These are phyloP conservation scores for Eimeria praecox DNA, from an alignment of 169 alveolate species.

Conservation along the genomic window DNA sequence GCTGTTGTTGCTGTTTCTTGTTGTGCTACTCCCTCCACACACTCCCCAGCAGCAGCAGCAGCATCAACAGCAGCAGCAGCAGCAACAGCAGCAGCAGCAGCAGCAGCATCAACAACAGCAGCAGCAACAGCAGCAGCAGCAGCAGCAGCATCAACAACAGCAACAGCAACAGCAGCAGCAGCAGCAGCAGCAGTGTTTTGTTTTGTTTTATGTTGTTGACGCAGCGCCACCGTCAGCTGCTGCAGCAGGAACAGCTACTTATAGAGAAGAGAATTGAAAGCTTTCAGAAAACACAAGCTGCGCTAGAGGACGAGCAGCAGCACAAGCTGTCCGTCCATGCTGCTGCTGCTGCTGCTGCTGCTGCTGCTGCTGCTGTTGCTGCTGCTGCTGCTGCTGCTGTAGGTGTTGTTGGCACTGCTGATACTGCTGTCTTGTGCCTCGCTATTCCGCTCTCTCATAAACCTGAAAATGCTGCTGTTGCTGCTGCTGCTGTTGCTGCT, in stretches of 20 bases:
- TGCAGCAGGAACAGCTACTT: conserved; percentile 32
- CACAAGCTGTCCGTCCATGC: background rate
- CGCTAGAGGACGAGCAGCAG: background rate
- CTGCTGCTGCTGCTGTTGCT: background rate
- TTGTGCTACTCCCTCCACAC: background rate
- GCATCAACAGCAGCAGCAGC: background rate
- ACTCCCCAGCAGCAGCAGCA: conserved; percentile 5
- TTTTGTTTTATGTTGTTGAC: background rate
- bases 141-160: background rate
- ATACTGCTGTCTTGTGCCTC: background rate
- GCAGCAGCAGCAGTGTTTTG: background rate
- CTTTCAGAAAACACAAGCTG: background rate
- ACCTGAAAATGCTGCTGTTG: background rate
- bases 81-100: too few relatives aligned
- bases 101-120: background rate
- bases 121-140: background rate
- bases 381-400: background rate
- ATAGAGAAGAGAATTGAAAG: background rate
- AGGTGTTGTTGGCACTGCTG: background rate
- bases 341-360: background rate
- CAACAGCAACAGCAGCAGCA: background rate
- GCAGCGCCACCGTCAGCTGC: conserved; percentile 18
- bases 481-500: conserved; percentile 5
- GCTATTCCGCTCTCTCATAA: background rate
- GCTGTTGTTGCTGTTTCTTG: background rate